Base-by-base conservation (phyloP, 2,329 filamentous ascomycete species). In the Trichoderma aggressivum region DNA sequence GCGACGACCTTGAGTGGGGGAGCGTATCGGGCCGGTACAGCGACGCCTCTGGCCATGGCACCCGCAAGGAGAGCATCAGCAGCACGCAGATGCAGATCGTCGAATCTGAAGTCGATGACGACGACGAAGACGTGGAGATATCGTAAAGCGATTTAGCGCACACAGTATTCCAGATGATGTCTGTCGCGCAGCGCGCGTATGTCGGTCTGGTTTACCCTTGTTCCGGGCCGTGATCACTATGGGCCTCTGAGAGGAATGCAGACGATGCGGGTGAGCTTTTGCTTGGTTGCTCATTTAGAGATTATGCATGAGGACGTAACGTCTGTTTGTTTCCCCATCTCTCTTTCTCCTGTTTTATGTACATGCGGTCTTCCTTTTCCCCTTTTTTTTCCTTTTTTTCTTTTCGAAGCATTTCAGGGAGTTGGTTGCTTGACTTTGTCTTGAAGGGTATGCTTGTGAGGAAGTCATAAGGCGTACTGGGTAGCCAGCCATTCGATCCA, bases 1-100 rank as follows among this genome's bases (percentile, higher is more conserved):
- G 95, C 56, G 93, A 97, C 73, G 94, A 98, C 79, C 84, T 97
- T 18, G 86, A 88, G 76, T 88, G 74, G 87, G 85, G 72, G 77
- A 83, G 55, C 83, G 84, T 77, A 76, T 84, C 84, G 30, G 81
- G 82, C 30, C 82, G 85, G 21, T 88, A 81, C 68, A 80, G 82
- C n/a, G 84, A 84, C 59, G 77, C 77, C 7, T 77, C 77, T 67
- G 78, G 78, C 12, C 75, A 80, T 21, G 77, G 79, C 66, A 76
- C 81, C 26, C 82, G 88, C 65, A 91, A 91, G 79, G 85, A 86
- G 75, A 91, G 89, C 78, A 81, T 89, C 62, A 84, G 87, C 76
- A 84, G 87, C 76, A 90, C 77, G 36, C 85, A 87, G 74, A 88
- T 87, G 3, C 87, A 88, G 75, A 82, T 86, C 74, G 77, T 88